Base-by-base conservation (phyloP, 192 early-diverging fungal species). In the Phycomyces nitens region DNA sequence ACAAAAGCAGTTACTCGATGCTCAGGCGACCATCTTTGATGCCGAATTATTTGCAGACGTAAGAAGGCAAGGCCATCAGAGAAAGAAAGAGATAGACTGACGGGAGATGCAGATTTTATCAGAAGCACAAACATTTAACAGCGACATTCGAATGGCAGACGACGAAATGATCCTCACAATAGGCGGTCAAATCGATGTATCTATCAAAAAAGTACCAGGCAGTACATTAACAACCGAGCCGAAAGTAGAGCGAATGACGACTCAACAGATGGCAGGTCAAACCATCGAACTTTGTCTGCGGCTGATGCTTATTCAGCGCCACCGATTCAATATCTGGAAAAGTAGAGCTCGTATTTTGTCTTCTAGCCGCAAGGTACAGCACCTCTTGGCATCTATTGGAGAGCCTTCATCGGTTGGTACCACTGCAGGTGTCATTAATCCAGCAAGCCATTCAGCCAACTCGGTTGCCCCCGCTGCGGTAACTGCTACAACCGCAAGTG, bases 21-120 rank as follows among this genome's bases (percentile, higher is more conserved):
- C 78, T 0, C 77, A 80, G 39, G 50, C 60, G 2, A 71, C 80
- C 6, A 69, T 82, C 3, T 80, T 80, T 61, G 80, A 82, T 53
- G 68, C 66, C 11, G 80, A 82, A 22, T 42, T 82, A 1, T 82
- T 73, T 51, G 67, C 75, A 20, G 68, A 76, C 55, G 78, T 78
- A 68, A 43, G 24, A 47, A 34, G 21, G 9, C 16, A 65, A 38
- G 34, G 20, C 24, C 20, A 58, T 38, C 7, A 12, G 22, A 55
- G 34, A 34, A 34, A 56, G n/a, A 21, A 21, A 40, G 7, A 11
- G 5, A 3, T 56, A 56, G 38, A 56, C 9, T 39, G 16, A 34
- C 29, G 29, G 10, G 5, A 9, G 26, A 23, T 51, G 41, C 54
- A 74, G 72, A 64, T 75, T 22, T 56, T 70, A 27, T 38, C 56